A percentile compares a stretch with the other conserved stretches of the same genome.
phyloP scores from a whole-genome alignment of 208 protist genomes.

The Strigomonas culicis region DNA sequence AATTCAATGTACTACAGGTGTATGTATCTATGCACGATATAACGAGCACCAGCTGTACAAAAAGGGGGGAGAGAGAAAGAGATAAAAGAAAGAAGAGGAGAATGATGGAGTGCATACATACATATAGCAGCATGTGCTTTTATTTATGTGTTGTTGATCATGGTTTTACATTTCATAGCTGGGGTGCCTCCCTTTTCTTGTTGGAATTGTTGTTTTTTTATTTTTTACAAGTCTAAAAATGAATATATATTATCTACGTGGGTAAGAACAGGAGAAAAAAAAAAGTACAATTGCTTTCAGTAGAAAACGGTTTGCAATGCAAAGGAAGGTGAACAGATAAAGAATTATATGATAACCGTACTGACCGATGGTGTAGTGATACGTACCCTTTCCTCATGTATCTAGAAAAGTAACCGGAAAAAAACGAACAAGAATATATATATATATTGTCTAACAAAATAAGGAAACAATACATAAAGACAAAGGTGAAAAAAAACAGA shows the following conservation, averaged over 20 bases:
- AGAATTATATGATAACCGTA: too few species aligned
- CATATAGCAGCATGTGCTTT: background rate
- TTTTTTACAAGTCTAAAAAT: slow-evolving; percentile 4
- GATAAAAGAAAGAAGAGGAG: slow-evolving; percentile 8
- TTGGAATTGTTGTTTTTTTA: slow-evolving; percentile 3
- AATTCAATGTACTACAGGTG: too few species aligned
- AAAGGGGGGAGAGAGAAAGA: slow-evolving; percentile 1
- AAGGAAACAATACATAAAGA: background rate
- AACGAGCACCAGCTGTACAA: too few species aligned
- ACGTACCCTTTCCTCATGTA: background rate
- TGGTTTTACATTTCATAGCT: background rate
- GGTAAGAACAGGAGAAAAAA: slow-evolving; percentile 21
- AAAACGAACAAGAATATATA: too few species aligned
- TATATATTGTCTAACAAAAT: too few species aligned
- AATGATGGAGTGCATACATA: background rate
- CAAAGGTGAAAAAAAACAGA: background rate
- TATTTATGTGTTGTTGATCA: background rate
- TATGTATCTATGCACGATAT: too few species aligned
- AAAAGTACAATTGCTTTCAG: slow-evolving; percentile 8
- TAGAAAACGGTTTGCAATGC: slow-evolving; percentile 1
- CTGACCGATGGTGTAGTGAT: too few species aligned
- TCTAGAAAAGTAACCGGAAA: background rate
- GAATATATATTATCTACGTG: background rate
- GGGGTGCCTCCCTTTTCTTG: background rate
- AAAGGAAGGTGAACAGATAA: slow-evolving; percentile 9